Percentiles rank a stretch among this genome's conserved stretches.
Conservation (phyloP, 805 yeast genomes). For the Vanderwaltozyma polyspora region DNA sequence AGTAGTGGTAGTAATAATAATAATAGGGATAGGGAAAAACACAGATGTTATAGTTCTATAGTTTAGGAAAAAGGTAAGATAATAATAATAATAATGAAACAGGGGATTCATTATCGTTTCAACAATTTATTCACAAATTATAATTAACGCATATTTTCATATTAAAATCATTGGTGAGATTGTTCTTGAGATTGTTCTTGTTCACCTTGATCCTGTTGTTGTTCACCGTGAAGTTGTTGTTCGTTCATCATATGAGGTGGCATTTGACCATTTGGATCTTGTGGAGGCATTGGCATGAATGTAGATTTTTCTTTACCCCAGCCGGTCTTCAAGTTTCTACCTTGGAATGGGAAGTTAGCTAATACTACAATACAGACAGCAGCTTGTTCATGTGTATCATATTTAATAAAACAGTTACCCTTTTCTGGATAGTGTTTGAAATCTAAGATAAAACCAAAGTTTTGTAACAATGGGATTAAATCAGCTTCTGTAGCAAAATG, state of each 20-base stretch:
- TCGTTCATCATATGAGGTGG: slow-evolving; percentile 2
- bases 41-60: no score
- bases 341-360: slow-evolving; percentile 57
- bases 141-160: background rate
- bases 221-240: slow-evolving; percentile 2
- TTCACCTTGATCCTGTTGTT: slow-evolving; percentile 2
- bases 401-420: slow-evolving; percentile 83
- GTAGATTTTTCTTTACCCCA: slow-evolving; percentile 65
- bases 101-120: no score
- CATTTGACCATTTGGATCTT: slow-evolving; percentile 1
- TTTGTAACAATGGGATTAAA: slow-evolving; percentile 60
- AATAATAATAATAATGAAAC: no score
- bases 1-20: no score
- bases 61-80: no score
- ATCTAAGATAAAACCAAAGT: slow-evolving; percentile 74
- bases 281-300: slow-evolving; percentile 19
- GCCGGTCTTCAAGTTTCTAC: slow-evolving; percentile 69
- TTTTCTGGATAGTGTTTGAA: slow-evolving; percentile 68
- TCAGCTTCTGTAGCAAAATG: slow-evolving; percentile 66
- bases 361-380: slow-evolving; percentile 79
- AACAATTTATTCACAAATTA: no score
- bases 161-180: slow-evolving; percentile 1
- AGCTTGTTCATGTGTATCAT: slow-evolving; percentile 79
- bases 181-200: background rate
- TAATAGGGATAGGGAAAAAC: no score